Evolutionary conservation across 2,329 filamentous ascomycete genomes (phyloP), one percentile per base, ranked within the genome.

Genomic region (Thermochaetoides dissita): DNA sequence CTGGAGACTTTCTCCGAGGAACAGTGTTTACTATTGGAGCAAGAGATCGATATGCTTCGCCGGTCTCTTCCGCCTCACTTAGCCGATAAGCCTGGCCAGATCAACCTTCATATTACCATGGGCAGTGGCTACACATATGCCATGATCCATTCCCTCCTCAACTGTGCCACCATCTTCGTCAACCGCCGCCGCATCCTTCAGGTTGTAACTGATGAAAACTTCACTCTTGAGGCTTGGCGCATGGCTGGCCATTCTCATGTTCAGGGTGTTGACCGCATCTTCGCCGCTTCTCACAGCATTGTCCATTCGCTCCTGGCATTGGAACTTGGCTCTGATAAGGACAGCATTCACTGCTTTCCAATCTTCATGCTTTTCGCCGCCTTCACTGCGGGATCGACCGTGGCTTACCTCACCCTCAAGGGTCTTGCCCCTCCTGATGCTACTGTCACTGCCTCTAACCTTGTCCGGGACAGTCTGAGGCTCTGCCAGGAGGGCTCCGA

Each of bases 301-400:
- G 70, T 76, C 38, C 66, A 68, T 6, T 66, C 76, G 42, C 61
- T 77, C 12, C 63, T 67, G 4, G 68, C 72, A 2, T 66, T 78
- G 3, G 73, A 77, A 56, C 57, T 64, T 8, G 71, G 72, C 8
- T 63, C 67, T 1, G 72, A 77, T 40, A 76, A 76, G 59, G 71
- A 76, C 41, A 63, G 65, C 24, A 63, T 69, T n/a, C 62, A 71
- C n/a, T 75, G 69, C 57, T 74, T 76, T 58, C 74, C 74, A 33
- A 72, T 78, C 42, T 74, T 76, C 47, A 77, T 78, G 74, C 62
- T 77, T 9, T 78, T 78, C 55, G 72, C 73, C 0, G 69, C 72
- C 39, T 78, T 78, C 47, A 76, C 72, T 0, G 71, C 73, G 2
- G 72, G 72, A 46, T 73, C 73, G 2, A 77, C 74, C 1, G 69